These are phyloP conservation scores for Suillus bovinus DNA, from an alignment of 768 basidiomycete genomes.

Conservation along the genomic window DNA sequence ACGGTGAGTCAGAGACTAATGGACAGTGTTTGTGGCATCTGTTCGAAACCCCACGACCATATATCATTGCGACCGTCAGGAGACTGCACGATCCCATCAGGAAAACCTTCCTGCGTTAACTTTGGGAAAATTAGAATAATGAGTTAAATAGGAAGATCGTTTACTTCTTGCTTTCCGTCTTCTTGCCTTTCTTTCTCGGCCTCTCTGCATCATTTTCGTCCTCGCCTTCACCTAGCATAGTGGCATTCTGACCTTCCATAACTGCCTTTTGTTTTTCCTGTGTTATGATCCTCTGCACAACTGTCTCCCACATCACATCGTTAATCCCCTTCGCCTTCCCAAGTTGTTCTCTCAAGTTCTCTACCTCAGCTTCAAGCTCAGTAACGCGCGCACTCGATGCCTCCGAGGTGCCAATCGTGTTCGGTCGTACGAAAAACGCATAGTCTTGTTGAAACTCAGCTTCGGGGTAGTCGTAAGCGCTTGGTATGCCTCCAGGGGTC, in stretches of 20 bases:
- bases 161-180: not conserved
- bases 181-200: slow-evolving; percentile 4
- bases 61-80: too few relatives aligned
- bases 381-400: slow-evolving; percentile 47
- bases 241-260: not conserved
- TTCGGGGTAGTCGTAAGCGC: slow-evolving; percentile 41
- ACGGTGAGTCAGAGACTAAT: too few relatives aligned
- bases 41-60: too few relatives aligned
- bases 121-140: not conserved
- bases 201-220: not conserved
- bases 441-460: slow-evolving; percentile 68
- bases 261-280: slow-evolving; percentile 32
- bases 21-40: too few relatives aligned
- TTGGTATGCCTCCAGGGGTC: slow-evolving; percentile 19
- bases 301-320: slow-evolving; percentile 89
- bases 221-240: not conserved
- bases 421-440: slow-evolving; percentile 59
- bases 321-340: slow-evolving; percentile 89
- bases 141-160: not conserved
- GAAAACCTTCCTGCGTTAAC: not conserved
- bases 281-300: slow-evolving; percentile 65
- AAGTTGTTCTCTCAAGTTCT: slow-evolving; percentile 63
- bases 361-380: slow-evolving; percentile 75
- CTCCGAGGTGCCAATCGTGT: slow-evolving; percentile 20
- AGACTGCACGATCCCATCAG: not conserved